These are phyloP conservation scores for Escovopsis sp. DNA, from an alignment of 2,329 filamentous ascomycete species.

Conservation along the genomic window DNA sequence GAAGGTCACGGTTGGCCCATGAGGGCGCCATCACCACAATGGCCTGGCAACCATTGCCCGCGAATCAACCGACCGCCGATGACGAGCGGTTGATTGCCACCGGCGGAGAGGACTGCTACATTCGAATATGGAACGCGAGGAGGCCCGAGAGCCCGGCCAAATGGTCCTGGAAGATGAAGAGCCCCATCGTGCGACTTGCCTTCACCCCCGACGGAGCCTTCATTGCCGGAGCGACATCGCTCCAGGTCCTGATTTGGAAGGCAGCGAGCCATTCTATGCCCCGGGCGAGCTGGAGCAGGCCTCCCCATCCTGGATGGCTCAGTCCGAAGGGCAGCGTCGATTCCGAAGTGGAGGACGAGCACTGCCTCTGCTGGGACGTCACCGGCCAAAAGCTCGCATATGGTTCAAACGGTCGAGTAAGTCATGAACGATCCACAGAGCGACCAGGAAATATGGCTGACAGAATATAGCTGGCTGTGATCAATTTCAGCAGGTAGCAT, in stretches of 20 bases:
- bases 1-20: constrained; percentile 43
- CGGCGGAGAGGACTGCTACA: constrained; percentile 47
- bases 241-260: constrained; percentile 49
- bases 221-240: constrained; percentile 45
- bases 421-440: constrained; percentile 14
- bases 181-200: constrained; percentile 41
- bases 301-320: constrained; percentile 41
- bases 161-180: constrained; percentile 46
- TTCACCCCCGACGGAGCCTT: constrained; percentile 51
- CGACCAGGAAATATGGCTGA: background rate
- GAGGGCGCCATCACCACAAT: constrained; percentile 42
- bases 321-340: constrained; percentile 40
- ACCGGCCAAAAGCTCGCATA: constrained; percentile 48
- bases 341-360: constrained; percentile 43
- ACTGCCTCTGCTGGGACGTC: constrained; percentile 48
- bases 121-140: constrained; percentile 47
- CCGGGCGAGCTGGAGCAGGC: constrained; percentile 43
- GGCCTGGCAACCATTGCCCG: constrained; percentile 42
- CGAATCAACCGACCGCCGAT: constrained; percentile 20
- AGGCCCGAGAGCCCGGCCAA: constrained; percentile 39
- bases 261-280: constrained; percentile 44
- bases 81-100: constrained; percentile 46
- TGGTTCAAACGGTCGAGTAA: constrained; percentile 46
- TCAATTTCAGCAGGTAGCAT: constrained; percentile 31
- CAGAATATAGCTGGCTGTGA: constrained; percentile 29